These are phyloP conservation scores for Cardamine chenopodiifolia DNA, from an alignment of 345 rosid genomes.

Conservation along the genomic window DNA sequence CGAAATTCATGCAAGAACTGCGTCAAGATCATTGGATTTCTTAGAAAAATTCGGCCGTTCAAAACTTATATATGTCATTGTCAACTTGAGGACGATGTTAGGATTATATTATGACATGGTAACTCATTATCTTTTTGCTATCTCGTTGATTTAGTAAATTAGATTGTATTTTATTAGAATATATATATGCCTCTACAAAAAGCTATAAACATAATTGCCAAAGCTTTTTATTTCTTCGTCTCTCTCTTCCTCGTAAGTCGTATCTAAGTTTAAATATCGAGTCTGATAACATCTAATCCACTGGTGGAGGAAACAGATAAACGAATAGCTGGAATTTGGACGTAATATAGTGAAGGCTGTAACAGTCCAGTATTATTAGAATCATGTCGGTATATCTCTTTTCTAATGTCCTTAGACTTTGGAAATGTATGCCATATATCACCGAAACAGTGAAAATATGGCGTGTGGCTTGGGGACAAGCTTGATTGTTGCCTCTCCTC, in stretches of 20 bases:
- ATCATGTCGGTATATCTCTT: constrained; percentile 15
- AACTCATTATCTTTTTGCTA: not conserved
- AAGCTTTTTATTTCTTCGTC: not conserved
- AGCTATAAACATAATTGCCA: not conserved
- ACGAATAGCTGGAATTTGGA: constrained; percentile 6
- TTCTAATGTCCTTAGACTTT: not conserved
- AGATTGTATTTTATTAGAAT: not conserved
- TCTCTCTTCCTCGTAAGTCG: not conserved
- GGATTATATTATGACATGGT: not conserved
- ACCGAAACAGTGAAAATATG: not conserved
- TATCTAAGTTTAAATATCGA: not conserved
- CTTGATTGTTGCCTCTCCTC: not conserved
- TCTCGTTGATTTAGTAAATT: not conserved
- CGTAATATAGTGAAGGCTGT: constrained; percentile 9
- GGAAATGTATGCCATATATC: constrained; percentile 2
- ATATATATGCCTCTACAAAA: too few species aligned
- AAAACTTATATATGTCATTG: not conserved
- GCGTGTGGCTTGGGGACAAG: not conserved
- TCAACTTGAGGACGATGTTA: not conserved
- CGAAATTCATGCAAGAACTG: not conserved
- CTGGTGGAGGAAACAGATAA: not conserved
- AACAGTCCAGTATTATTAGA: not conserved
- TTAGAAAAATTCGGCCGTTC: not conserved
- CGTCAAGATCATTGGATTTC: not conserved
- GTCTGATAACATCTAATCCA: too few species aligned